phyloP scores from a whole-genome alignment of 768 basidiomycete genomes.

The Pisolithus sp. region DNA sequence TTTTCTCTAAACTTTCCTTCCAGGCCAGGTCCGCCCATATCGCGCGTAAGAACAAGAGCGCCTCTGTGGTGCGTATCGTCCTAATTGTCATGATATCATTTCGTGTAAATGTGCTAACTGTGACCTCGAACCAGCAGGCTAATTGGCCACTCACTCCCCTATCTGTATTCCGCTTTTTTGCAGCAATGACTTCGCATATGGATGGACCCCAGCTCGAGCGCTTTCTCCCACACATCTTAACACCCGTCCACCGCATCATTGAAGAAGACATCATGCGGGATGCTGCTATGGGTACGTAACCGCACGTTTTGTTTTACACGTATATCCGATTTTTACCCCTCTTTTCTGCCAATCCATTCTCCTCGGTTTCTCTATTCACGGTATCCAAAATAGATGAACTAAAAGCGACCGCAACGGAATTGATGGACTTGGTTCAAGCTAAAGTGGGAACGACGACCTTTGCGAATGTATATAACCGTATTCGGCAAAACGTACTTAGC shows the following conservation, averaged over 20 bases:
- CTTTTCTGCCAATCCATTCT: too few relatives aligned
- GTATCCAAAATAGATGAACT: constrained; percentile 59
- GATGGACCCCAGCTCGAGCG: constrained; percentile 48
- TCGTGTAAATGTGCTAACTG: constrained; percentile 1
- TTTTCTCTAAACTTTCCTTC: constrained; percentile 92
- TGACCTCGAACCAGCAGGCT: constrained; percentile 34
- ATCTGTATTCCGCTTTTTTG: constrained; percentile 86
- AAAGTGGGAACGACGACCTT: constrained; percentile 89
- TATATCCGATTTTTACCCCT: too few relatives aligned
- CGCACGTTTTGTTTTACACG: too few relatives aligned
- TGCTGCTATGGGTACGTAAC: constrained; percentile 60
- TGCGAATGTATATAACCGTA: constrained; percentile 68
- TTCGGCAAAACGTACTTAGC: constrained; percentile 63
- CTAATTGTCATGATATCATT: not conserved
- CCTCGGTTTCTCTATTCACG: not conserved
- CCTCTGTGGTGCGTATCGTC: constrained; percentile 35
- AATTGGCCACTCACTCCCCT: constrained; percentile 83
- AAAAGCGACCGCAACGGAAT: constrained; percentile 70
- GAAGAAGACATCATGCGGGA: constrained; percentile 86
- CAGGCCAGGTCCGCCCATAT: constrained; percentile 75
- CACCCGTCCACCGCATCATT: constrained; percentile 78
- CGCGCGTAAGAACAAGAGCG: constrained; percentile 51
- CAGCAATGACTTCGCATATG: constrained; percentile 79
- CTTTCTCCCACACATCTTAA: constrained; percentile 79
- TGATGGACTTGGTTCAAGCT: constrained; percentile 79